phyloP scores from a whole-genome alignment of 129 eudicot genomes.

The Sambucus nigra region DNA sequence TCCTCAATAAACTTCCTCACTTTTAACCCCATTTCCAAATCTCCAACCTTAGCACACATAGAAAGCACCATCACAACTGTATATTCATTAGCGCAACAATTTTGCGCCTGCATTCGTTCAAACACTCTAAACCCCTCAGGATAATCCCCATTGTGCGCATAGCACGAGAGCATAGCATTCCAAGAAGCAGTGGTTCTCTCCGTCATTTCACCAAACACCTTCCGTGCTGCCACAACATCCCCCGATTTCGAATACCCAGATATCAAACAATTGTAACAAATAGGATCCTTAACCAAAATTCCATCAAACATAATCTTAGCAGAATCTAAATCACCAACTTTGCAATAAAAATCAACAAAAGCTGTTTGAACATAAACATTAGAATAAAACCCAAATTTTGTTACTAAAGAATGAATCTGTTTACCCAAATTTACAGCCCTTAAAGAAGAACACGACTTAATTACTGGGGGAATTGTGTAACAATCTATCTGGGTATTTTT shows the following conservation, averaged over 20 bases:
- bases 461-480: slow-evolving; percentile 24
- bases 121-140: slow-evolving; percentile 19
- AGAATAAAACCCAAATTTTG: slow-evolving; percentile 26
- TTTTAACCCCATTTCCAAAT: slow-evolving; percentile 20
- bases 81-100: slow-evolving; percentile 19
- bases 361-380: slow-evolving; percentile 36
- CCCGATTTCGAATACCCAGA: slow-evolving; percentile 21
- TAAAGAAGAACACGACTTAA: slow-evolving; percentile 38
- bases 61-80: slow-evolving; percentile 22
- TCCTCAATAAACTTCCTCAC: slow-evolving; percentile 20
- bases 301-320: slow-evolving; percentile 19
- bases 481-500: slow-evolving; percentile 3
- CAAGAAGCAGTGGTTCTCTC: slow-evolving; percentile 22
- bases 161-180: slow-evolving; percentile 26
- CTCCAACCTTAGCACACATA: slow-evolving; percentile 15
- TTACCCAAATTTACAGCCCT: slow-evolving; percentile 31
- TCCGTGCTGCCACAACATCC: slow-evolving; percentile 17
- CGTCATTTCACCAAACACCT: slow-evolving; percentile 19
- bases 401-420: slow-evolving; percentile 39
- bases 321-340: slow-evolving; percentile 21
- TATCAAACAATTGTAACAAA: slow-evolving; percentile 23
- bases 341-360: slow-evolving; percentile 45
- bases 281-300: slow-evolving; percentile 12
- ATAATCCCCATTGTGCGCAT: slow-evolving; percentile 16
- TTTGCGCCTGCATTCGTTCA: slow-evolving; percentile 18